Conservation (phyloP, 441 rosid genomes). For the Dalechampia spathulata region DNA sequence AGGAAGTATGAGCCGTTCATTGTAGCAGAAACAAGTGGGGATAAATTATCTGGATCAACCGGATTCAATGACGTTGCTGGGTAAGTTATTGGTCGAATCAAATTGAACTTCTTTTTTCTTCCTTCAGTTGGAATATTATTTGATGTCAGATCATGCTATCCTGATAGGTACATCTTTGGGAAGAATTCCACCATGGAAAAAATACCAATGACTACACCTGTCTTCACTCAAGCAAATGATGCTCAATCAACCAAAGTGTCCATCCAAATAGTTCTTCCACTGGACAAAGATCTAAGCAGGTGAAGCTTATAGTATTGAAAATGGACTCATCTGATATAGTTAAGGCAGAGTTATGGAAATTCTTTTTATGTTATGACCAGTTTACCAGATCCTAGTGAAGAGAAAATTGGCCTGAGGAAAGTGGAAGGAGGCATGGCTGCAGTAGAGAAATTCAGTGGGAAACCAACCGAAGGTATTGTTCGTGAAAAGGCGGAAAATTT, state of each 20-base stretch:
- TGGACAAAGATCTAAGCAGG: conserved; percentile 62
- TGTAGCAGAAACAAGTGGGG: conserved; percentile 74
- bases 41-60: conserved; percentile 59
- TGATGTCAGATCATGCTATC: conserved; percentile 11
- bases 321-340: background rate
- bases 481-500: conserved; percentile 45
- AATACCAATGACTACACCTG: conserved; percentile 79
- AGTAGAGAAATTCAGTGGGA: conserved; percentile 71
- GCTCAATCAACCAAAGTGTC: conserved; percentile 40
- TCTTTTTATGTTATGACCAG: conserved; percentile 24
- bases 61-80: conserved; percentile 77
- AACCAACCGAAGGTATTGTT: conserved; percentile 61
- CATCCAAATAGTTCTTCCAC: conserved; percentile 72
- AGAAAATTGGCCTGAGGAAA: conserved; percentile 50
- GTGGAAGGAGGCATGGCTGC: conserved; percentile 70
- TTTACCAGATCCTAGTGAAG: conserved; percentile 59
- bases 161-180: conserved; percentile 66
- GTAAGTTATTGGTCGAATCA: conserved; percentile 29
- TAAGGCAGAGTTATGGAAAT: background rate
- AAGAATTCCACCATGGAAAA: conserved; percentile 65
- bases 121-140: background rate
- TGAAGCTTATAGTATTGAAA: conserved; percentile 10
- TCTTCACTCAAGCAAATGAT: conserved; percentile 69
- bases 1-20: conserved; percentile 54
- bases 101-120: background rate